A percentile compares a stretch with the other conserved stretches of the same genome.
phyloP scores from a whole-genome alignment of 1,284 basidiomycete species.

The Rhodofomes roseus region DNA sequence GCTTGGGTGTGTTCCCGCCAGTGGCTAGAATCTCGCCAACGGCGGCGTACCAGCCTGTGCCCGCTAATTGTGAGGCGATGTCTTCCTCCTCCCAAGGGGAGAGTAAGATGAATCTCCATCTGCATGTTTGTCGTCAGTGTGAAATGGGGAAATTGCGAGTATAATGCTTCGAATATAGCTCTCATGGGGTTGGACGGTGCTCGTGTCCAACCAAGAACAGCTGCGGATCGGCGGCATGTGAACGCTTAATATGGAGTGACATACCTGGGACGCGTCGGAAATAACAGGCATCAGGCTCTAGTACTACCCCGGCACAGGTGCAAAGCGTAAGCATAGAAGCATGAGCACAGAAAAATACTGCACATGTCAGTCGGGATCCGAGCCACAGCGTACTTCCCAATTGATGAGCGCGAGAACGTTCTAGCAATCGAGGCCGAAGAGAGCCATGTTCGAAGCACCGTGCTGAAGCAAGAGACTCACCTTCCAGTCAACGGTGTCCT shows the following conservation, averaged over 20 bases:
- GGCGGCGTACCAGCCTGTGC: slow-evolving; percentile 81
- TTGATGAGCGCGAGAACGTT: too few relatives aligned
- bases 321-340: too few relatives aligned
- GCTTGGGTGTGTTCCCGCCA: slow-evolving; percentile 52
- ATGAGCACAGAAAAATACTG: too few relatives aligned
- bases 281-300: too few relatives aligned
- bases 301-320: too few relatives aligned
- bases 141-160: neutral
- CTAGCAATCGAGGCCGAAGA: neutral
- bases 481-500: slow-evolving; percentile 82
- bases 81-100: slow-evolving; percentile 89
- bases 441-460: neutral
- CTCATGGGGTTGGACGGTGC: neutral
- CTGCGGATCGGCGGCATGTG: too few relatives aligned
- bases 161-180: neutral
- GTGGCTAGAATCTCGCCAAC: slow-evolving; percentile 75
- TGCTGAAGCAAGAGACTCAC: slow-evolving; percentile 20
- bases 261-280: too few relatives aligned
- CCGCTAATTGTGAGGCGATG: slow-evolving; percentile 75
- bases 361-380: too few relatives aligned
- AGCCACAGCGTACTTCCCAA: too few relatives aligned
- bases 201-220: too few relatives aligned
- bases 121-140: neutral
- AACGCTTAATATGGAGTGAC: too few relatives aligned
- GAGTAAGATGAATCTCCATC: slow-evolving; percentile 79